Base-by-base conservation (phyloP, 2,329 filamentous ascomycete genomes). In the Diaporthe aspalathi region DNA sequence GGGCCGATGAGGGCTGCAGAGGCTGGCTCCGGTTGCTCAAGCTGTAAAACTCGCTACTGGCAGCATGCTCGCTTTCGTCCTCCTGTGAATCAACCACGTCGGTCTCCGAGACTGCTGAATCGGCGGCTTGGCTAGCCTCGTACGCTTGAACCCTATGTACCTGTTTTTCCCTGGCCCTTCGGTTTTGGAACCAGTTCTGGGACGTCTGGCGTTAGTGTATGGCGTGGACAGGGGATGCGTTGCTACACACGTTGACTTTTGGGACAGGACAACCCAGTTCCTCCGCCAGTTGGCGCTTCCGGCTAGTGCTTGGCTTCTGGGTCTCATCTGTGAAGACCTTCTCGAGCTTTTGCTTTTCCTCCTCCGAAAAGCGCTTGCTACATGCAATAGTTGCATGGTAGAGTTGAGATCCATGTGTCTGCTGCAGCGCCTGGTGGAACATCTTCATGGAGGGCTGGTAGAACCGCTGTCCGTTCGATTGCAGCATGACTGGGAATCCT, bases 111-210 rank as follows among this genome's bases (percentile, higher is more conserved):
- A 75, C 73, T 6, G 79, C 76, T 67, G 80, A 79, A 72, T 84
- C 82, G 54, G 79, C 79, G 17, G 79, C 79, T 68, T 83, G 82
- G 27, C 81, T 81, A 27, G 84, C 84, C 74, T 87, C 84, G 73
- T 85, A 84, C 68, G 85, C 85, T 70, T 84, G 82, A 54, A 85
- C 82, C 74, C 89, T 90, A 76, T 85, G 87, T 78, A 90, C 88
- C 77, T 91, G 89, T 85, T 90, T 90, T 74, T 88, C 88, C 79
- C 90, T 88, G 67, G 90, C 89, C 66, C 90, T 85, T 72, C 90
- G 84, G 77, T 92, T 92, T 75, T 92, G 90, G 76, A 92, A 92
- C 90, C 90, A 92, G 77, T 92, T 92, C 89, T 91, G 67, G 12
- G 27, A 43, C 54, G 29, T 35, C 8, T 72, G 40, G 22, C 22